A percentile compares a stretch with the other conserved stretches of the same genome.
phyloP scores from a whole-genome alignment of 169 alveolate genomes.

The Theileria parva region DNA sequence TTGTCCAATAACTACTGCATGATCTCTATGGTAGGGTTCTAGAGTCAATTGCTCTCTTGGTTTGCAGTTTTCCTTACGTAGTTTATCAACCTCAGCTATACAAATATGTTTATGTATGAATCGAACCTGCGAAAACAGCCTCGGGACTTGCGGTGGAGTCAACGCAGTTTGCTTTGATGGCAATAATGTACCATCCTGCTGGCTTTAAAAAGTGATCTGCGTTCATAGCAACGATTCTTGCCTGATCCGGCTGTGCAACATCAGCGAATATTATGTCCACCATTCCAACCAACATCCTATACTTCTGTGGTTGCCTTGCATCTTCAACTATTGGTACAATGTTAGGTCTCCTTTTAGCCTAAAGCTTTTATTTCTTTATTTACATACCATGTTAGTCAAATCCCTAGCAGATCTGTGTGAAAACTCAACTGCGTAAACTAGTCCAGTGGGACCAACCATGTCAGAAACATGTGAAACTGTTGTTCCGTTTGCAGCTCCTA shows the following conservation, averaged over 20 bases:
- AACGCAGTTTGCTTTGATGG: conserved; percentile 97
- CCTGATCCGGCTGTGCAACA: conserved; percentile 98
- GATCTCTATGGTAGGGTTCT: conserved; percentile 98
- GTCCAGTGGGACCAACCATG: conserved; percentile 97
- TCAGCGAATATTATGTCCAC: conserved; percentile 98
- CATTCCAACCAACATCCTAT: conserved; percentile 97
- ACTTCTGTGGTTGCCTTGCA: conserved; percentile 98
- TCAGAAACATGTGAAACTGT: conserved; percentile 99
- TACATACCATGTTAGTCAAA: conserved; percentile 91
- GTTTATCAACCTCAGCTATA: conserved; percentile 86
- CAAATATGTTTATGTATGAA: conserved; percentile 73
- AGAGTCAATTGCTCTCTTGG: conserved; percentile 96
- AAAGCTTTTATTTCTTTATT: background rate
- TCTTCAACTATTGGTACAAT: conserved; percentile 99
- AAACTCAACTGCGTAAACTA: conserved; percentile 98
- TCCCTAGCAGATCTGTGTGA: conserved; percentile 98
- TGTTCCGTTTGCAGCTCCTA: conserved; percentile 98
- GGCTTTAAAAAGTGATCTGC: conserved; percentile 95
- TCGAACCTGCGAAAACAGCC: conserved; percentile 86
- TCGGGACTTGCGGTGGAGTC: conserved; percentile 98
- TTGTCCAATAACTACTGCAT: conserved; percentile 96
- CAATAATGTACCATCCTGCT: conserved; percentile 97
- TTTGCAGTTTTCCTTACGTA: conserved; percentile 91
- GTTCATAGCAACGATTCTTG: conserved; percentile 95
- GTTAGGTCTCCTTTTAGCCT: conserved; percentile 96